A percentile compares a stretch with the other conserved stretches of the same genome.
Evolutionary conservation across 768 basidiomycete genomes (phyloP).

Genomic region (Lepiota subincarnata): DNA sequence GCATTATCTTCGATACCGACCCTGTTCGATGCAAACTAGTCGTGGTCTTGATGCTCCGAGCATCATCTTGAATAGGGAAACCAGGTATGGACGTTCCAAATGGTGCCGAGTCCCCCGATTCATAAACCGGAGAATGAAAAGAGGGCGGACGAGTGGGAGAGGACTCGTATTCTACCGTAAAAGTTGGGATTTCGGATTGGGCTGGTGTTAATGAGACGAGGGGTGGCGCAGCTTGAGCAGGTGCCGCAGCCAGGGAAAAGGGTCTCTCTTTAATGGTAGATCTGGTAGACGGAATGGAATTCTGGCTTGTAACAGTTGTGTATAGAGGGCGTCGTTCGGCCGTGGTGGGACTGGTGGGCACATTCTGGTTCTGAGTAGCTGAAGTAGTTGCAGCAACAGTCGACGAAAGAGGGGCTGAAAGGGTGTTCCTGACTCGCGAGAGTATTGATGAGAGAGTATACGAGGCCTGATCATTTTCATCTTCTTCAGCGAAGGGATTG

Average conservation of each 20-base stretch:
- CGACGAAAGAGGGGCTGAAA: slow-evolving; percentile 62
- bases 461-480: slow-evolving; percentile 84
- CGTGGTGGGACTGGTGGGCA: slow-evolving; percentile 25
- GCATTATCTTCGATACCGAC: slow-evolving; percentile 89
- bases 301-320: slow-evolving; percentile 37
- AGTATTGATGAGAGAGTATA: slow-evolving; percentile 79
- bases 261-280: slow-evolving; percentile 51
- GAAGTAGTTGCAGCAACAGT: slow-evolving; percentile 37
- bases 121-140: slow-evolving; percentile 49
- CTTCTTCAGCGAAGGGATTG: slow-evolving; percentile 91
- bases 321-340: slow-evolving; percentile 61
- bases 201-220: slow-evolving; percentile 84
- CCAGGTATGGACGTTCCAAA: slow-evolving; percentile 84
- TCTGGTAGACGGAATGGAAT: slow-evolving; percentile 46
- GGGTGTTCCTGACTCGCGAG: slow-evolving; percentile 76
- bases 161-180: slow-evolving; percentile 59
- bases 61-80: slow-evolving; percentile 89
- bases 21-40: slow-evolving; percentile 67
- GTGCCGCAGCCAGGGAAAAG: slow-evolving; percentile 49
- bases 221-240: slow-evolving; percentile 68
- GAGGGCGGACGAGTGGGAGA: slow-evolving; percentile 49
- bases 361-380: slow-evolving; percentile 25
- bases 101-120: slow-evolving; percentile 48
- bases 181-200: slow-evolving; percentile 73
- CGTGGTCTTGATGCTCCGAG: slow-evolving; percentile 77